These are phyloP conservation scores for Cladophialophora carrionii DNA, from an alignment of 2,329 filamentous ascomycete species.

Conservation along the genomic window DNA sequence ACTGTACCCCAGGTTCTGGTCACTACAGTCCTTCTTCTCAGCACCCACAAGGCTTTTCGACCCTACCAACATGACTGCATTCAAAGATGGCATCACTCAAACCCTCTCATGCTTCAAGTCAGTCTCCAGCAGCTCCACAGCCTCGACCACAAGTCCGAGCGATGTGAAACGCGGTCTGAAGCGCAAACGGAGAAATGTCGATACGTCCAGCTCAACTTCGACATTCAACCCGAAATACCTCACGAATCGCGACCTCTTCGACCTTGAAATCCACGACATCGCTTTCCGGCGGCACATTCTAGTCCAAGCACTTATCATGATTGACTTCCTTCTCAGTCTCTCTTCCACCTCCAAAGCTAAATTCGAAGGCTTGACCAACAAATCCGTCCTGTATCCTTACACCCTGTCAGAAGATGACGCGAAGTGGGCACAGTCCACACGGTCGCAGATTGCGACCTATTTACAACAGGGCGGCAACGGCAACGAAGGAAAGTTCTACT, in stretches of 20 bases:
- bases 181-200: constrained; percentile 66
- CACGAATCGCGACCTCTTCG: constrained; percentile 95
- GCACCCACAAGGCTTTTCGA: constrained; percentile 84
- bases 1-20: constrained; percentile 93
- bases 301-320: constrained; percentile 89
- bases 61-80: constrained; percentile 64
- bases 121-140: constrained; percentile 66
- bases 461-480: constrained; percentile 63
- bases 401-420: constrained; percentile 79
- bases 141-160: constrained; percentile 59
- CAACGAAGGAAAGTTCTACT: constrained; percentile 86
- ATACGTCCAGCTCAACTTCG: constrained; percentile 51
- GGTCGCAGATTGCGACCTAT: constrained; percentile 77
- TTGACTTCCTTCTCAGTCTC: constrained; percentile 93
- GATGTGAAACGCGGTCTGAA: constrained; percentile 69
- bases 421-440: constrained; percentile 82
- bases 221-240: constrained; percentile 97
- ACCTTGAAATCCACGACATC: constrained; percentile 91
- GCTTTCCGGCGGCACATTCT: constrained; percentile 93
- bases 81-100: constrained; percentile 65
- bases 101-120: constrained; percentile 76
- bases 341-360: constrained; percentile 81
- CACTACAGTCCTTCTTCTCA: constrained; percentile 86
- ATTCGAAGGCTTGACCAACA: constrained; percentile 73
- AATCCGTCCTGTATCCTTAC: constrained; percentile 82